A percentile compares a stretch with the other conserved stretches of the same genome.
Evolutionary conservation across 352 stramenopile species (phyloP).

Genomic region (Phytophthora fragariae): DNA sequence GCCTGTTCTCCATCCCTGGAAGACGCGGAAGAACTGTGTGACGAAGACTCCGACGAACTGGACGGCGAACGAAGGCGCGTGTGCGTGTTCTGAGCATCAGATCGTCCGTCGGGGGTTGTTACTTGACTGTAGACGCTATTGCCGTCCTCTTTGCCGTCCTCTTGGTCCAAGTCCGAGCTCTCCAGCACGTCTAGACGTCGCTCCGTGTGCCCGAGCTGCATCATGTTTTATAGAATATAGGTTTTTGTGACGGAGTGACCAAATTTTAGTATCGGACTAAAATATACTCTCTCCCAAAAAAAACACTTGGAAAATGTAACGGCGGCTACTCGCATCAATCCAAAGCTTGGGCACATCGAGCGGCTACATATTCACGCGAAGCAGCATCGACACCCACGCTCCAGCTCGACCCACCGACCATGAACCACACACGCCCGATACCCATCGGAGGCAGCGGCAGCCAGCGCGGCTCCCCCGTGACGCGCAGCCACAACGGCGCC

Average conservation of each 20-base stretch:
- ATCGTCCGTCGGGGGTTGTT: conserved; percentile 15
- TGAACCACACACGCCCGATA: conserved; percentile 62
- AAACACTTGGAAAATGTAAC: conserved; percentile 7
- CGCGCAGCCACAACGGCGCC: conserved; percentile 25
- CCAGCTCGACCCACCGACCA: conserved; percentile 15
- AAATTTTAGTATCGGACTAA: conserved; percentile 1
- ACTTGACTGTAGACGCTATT: conserved; percentile 21
- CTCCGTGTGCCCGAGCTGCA: conserved; percentile 8
- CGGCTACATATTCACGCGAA: conserved; percentile 5
- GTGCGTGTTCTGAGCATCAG: not conserved
- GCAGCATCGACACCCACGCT: not conserved
- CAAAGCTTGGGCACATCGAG: conserved; percentile 7
- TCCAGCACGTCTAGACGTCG: conserved; percentile 32
- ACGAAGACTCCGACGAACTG: conserved; percentile 34
- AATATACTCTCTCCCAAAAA: conserved; percentile 19
- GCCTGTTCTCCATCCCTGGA: conserved; percentile 11
- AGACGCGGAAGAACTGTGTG: conserved; percentile 22
- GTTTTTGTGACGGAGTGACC: not conserved
- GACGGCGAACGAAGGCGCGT: conserved; percentile 7
- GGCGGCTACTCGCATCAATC: conserved; percentile 13
- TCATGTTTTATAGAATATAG: not conserved
- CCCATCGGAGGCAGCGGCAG: conserved; percentile 55
- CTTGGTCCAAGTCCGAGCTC: conserved; percentile 25
- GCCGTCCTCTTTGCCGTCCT: conserved; percentile 8
- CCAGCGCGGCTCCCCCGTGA: conserved; percentile 51